A percentile compares a stretch with the other conserved stretches of the same genome.
Conservation (phyloP, 768 basidiomycete genomes). For the Lactifluus hygrophoroides region DNA sequence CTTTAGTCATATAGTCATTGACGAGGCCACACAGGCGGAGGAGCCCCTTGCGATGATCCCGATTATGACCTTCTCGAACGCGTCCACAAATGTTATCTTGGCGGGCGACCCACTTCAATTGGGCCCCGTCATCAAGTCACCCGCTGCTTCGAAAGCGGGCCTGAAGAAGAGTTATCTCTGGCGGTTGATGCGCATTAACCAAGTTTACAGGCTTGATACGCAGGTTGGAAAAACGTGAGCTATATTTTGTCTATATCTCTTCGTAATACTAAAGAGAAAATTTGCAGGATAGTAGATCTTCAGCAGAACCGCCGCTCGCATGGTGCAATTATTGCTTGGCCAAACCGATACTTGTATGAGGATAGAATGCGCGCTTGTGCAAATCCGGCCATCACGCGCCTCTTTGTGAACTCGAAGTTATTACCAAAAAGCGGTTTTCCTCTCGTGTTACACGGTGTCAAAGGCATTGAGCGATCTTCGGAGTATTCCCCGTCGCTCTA, state of each 20-base stretch:
- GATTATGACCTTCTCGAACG: conserved; percentile 27
- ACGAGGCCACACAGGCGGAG: conserved; percentile 57
- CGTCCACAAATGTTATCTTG: conserved; percentile 30
- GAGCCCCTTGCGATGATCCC: conserved; percentile 51
- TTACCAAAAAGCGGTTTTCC: conserved; percentile 26
- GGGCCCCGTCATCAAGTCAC: conserved; percentile 31
- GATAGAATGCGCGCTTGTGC: conserved; percentile 28
- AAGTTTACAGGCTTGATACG: conserved; percentile 24
- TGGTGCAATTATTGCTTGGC: conserved; percentile 41
- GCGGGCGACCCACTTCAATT: conserved; percentile 34
- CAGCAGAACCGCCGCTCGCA: conserved; percentile 20
- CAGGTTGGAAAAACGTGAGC: conserved; percentile 29
- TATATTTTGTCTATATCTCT: background rate
- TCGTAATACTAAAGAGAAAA: background rate
- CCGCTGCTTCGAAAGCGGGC: conserved; percentile 24
- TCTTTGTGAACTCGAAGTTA: conserved; percentile 23
- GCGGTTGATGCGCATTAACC: conserved; percentile 27
- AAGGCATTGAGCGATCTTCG: conserved; percentile 30
- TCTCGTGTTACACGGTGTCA: conserved; percentile 29
- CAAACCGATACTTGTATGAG: conserved; percentile 40
- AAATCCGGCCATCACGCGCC: conserved; percentile 23
- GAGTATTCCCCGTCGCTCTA: conserved; percentile 33
- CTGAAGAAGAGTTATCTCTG: conserved; percentile 30
- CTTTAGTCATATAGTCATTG: conserved; percentile 54
- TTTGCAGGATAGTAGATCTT: conserved; percentile 19